A percentile compares a stretch with the other conserved stretches of the same genome.
Conservation (phyloP, 2,329 filamentous ascomycete genomes). For the Colletotrichum karsti region DNA sequence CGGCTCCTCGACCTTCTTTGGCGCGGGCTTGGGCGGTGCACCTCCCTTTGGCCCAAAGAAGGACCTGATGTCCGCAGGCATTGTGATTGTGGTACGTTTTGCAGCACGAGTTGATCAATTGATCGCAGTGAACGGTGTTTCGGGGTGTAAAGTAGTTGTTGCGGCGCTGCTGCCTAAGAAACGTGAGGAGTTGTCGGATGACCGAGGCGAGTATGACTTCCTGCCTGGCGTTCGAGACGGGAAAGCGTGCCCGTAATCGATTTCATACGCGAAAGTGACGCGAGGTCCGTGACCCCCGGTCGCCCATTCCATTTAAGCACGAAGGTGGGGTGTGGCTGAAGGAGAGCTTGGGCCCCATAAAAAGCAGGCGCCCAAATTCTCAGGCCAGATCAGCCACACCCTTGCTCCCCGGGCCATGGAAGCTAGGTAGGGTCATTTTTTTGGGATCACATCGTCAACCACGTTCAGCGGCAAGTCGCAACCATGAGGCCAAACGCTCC, state of each 20-base stretch:
- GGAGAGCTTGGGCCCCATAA: conserved; percentile 21
- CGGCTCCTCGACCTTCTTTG: conserved; percentile 55
- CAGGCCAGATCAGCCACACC: conserved; percentile 33
- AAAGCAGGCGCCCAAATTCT: conserved; percentile 26
- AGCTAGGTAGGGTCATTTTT: conserved; percentile 37
- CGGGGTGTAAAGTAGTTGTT: not conserved
- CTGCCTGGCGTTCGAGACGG: conserved; percentile 13
- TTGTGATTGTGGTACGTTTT: conserved; percentile 48
- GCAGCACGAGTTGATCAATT: not conserved
- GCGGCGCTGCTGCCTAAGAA: conserved; percentile 13
- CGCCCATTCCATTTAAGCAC: conserved; percentile 1
- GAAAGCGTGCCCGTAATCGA: conserved; percentile 22
- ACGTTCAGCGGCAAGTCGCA: conserved; percentile 35
- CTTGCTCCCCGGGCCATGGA: not conserved
- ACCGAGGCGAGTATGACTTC: not conserved
- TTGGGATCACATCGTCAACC: conserved; percentile 38
- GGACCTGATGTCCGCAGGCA: conserved; percentile 86
- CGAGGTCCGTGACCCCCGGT: conserved; percentile 47
- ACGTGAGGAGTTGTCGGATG: not conserved
- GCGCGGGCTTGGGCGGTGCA: conserved; percentile 57
- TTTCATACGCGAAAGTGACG: conserved; percentile 52
- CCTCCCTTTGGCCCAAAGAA: conserved; percentile 86
- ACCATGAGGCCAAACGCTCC: conserved; percentile 56
- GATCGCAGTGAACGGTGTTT: not conserved
- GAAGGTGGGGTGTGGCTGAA: conserved; percentile 29